Conservation (phyloP, 805 yeast species). For the Pichia ethanolica region DNA sequence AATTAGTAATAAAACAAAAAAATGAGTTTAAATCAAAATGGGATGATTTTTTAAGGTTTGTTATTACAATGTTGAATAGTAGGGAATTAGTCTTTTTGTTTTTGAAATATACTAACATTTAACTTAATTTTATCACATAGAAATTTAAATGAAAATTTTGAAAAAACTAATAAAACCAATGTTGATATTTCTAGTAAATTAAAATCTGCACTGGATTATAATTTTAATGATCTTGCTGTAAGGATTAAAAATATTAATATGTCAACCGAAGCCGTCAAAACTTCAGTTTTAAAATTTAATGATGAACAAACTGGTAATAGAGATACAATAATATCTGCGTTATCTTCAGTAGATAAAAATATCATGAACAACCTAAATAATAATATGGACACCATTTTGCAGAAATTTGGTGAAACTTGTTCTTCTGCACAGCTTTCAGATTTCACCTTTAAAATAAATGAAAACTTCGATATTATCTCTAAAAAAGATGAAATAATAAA, state of each 20-base stretch:
- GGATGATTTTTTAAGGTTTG: background rate
- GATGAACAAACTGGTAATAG: background rate
- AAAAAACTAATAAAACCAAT: background rate
- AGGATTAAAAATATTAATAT: background rate
- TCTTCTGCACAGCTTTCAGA: background rate
- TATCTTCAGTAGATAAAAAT: constrained; percentile 6
- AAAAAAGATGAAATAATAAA: background rate
- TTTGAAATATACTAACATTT: background rate
- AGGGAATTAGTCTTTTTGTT: too few relatives aligned
- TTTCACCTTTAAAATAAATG: background rate
- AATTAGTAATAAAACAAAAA: background rate
- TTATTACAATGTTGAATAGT: background rate
- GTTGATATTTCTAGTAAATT: background rate
- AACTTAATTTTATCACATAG: background rate
- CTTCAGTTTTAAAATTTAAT: background rate
- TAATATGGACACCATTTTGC: background rate
- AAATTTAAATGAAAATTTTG: background rate
- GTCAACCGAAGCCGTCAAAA: background rate
- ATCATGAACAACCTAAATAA: background rate
- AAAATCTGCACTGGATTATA: background rate
- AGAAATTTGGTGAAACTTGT: background rate
- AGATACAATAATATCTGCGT: background rate
- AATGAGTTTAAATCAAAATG: background rate
- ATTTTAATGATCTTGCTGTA: constrained; percentile 1
- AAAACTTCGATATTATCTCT: background rate